A percentile compares a stretch with the other conserved stretches of the same genome.
These are phyloP conservation scores for Cyanidioschyzon merolae DNA, from an alignment of 23 red algal species.

Conservation along the genomic window DNA sequence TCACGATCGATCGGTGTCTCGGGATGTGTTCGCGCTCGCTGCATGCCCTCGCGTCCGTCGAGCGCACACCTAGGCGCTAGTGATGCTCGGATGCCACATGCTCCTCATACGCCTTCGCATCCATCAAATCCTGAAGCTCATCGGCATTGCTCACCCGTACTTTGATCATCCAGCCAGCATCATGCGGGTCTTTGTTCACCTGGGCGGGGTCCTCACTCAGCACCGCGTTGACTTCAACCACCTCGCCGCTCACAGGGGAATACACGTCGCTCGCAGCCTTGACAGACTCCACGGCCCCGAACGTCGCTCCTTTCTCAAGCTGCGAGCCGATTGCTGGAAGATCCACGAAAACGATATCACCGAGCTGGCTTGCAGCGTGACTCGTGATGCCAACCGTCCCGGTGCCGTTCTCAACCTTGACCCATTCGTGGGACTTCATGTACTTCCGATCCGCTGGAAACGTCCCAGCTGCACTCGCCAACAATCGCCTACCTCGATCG, in stretches of 20 bases:
- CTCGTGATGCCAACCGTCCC: constrained; percentile 84
- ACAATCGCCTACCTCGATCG: background rate
- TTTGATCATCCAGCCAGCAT: constrained; percentile 74
- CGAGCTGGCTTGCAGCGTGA: constrained; percentile 69
- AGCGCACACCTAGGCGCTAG: no score
- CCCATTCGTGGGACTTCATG: constrained; percentile 77
- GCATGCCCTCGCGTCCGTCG: no score
- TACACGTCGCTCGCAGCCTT: constrained; percentile 80
- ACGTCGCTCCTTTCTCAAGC: constrained; percentile 24
- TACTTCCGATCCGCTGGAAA: constrained; percentile 83
- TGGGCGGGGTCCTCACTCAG: constrained; percentile 43
- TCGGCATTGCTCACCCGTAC: constrained; percentile 44
- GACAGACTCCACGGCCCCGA: constrained; percentile 82
- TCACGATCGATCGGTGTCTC: no score
- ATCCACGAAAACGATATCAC: constrained; percentile 87
- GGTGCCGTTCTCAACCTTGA: constrained; percentile 54
- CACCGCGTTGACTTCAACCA: constrained; percentile 57
- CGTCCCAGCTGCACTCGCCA: background rate
- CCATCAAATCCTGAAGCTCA: constrained; percentile 51
- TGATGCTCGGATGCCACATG: background rate
- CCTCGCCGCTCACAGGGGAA: constrained; percentile 52
- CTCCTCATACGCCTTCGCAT: constrained; percentile 32
- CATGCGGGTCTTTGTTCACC: constrained; percentile 54
- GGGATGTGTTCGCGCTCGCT: no score
- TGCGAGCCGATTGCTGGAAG: constrained; percentile 59